Conservation (phyloP, 352 stramenopile genomes). For the Phytophthora chlamydospora region DNA sequence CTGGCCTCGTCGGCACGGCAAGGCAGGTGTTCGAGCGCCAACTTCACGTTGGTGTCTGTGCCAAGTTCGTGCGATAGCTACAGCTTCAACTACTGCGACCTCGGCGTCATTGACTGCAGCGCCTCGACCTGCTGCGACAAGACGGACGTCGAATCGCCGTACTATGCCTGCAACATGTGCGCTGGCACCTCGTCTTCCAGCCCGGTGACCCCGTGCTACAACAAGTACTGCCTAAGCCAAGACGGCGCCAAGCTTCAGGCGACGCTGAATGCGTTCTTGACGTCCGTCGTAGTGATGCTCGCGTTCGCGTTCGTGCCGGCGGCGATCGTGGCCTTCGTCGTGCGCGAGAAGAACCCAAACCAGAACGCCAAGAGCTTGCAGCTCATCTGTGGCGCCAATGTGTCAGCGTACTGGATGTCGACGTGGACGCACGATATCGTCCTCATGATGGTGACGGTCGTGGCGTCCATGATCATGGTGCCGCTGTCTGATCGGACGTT, state of each 20-base stretch:
- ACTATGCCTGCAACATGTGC: conserved; percentile 51
- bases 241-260: conserved; percentile 68
- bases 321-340: conserved; percentile 65
- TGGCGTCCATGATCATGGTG: conserved; percentile 43
- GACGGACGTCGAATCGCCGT: conserved; percentile 45
- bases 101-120: conserved; percentile 57
- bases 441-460: conserved; percentile 48
- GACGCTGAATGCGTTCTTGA: conserved; percentile 68
- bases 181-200: conserved; percentile 26
- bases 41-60: conserved; percentile 30
- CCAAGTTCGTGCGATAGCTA: conserved; percentile 31
- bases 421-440: conserved; percentile 63
- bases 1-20: conserved; percentile 32
- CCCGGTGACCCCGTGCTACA: conserved; percentile 43
- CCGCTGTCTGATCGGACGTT: conserved; percentile 48
- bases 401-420: conserved; percentile 65
- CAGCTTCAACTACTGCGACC: conserved; percentile 47
- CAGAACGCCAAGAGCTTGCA: conserved; percentile 75
- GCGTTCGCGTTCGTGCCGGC: conserved; percentile 76
- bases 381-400: conserved; percentile 60
- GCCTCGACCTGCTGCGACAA: conserved; percentile 48
- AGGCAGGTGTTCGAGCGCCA: conserved; percentile 32
- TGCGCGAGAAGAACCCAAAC: conserved; percentile 66
- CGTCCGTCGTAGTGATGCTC: conserved; percentile 64
- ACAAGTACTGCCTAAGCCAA: conserved; percentile 50